Conservation (phyloP, 2,329 filamentous ascomycete species). For the Chaetomiaceae sp. region DNA sequence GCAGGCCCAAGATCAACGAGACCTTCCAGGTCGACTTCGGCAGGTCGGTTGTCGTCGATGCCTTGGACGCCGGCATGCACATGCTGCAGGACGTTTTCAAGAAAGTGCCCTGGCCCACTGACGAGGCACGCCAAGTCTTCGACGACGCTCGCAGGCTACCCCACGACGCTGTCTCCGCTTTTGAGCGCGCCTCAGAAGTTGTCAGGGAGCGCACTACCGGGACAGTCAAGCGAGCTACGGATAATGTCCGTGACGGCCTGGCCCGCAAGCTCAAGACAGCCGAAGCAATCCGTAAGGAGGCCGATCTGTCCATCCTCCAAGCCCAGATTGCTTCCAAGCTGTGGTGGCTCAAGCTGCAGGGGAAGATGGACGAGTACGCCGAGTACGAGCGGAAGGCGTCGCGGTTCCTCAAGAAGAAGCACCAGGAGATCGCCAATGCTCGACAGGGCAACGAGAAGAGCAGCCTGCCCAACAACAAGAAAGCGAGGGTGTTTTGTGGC, state of each 20-base stretch:
- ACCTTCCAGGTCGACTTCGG: slow-evolving; percentile 59
- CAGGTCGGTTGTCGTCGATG: slow-evolving; percentile 41
- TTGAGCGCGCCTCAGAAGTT: slow-evolving; percentile 30
- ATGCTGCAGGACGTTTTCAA: slow-evolving; percentile 38
- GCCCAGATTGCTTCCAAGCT: slow-evolving; percentile 55
- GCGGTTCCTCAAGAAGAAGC: slow-evolving; percentile 31
- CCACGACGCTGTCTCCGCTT: slow-evolving; percentile 29
- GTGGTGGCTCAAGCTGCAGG: slow-evolving; percentile 52
- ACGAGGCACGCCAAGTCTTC: slow-evolving; percentile 27
- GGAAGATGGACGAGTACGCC: slow-evolving; percentile 41
- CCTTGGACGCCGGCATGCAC: slow-evolving; percentile 42
- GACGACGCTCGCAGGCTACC: slow-evolving; percentile 32
- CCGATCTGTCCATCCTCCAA: slow-evolving; percentile 44
- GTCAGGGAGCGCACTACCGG: slow-evolving; percentile 24
- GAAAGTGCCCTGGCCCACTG: slow-evolving; percentile 39
- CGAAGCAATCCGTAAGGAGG: slow-evolving; percentile 37
- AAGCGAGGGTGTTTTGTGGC: slow-evolving; percentile 1
- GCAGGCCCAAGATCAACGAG: slow-evolving; percentile 57
- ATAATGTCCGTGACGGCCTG: slow-evolving; percentile 33
- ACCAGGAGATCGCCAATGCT: slow-evolving; percentile 10
- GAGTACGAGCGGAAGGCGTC: slow-evolving; percentile 47
- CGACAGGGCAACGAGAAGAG: slow-evolving; percentile 1
- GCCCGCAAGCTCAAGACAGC: slow-evolving; percentile 32
- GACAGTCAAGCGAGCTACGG: slow-evolving; percentile 26
- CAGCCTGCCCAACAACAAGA: not conserved